These are phyloP conservation scores for Termitomyces sp. DNA, from an alignment of 768 basidiomycete species.

Conservation along the genomic window DNA sequence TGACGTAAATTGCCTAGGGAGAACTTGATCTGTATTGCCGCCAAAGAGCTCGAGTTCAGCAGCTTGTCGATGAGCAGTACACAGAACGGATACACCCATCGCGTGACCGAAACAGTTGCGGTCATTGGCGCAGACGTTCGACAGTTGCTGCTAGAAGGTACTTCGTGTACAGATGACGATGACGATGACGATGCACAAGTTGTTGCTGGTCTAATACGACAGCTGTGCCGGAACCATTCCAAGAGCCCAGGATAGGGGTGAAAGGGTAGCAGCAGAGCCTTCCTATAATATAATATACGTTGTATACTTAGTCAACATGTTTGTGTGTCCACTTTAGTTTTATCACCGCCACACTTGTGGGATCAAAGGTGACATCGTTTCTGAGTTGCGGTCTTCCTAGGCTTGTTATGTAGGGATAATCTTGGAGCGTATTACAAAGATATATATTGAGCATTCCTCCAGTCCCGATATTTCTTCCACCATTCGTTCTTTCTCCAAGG, in stretches of 20 bases:
- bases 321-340: neutral
- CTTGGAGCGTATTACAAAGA: too few relatives aligned
- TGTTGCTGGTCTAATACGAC: slow-evolving; percentile 31
- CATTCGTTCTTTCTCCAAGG: too few relatives aligned
- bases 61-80: slow-evolving; percentile 51
- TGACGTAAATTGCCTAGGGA: slow-evolving; percentile 30
- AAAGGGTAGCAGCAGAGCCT: neutral
- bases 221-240: slow-evolving; percentile 16
- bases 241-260: neutral
- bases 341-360: neutral
- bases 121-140: slow-evolving; percentile 34
- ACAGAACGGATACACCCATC: slow-evolving; percentile 44
- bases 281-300: neutral
- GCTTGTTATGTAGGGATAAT: too few relatives aligned
- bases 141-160: slow-evolving; percentile 16
- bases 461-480: too few relatives aligned
- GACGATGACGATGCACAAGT: slow-evolving; percentile 41
- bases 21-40: slow-evolving; percentile 37
- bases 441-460: too few relatives aligned
- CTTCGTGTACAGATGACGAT: slow-evolving; percentile 25
- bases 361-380: neutral
- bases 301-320: neutral
- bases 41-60: slow-evolving; percentile 47
- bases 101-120: slow-evolving; percentile 29
- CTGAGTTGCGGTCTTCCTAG: too few relatives aligned